A percentile compares a stretch with the other conserved stretches of the same genome.
Evolutionary conservation across 2,329 filamentous ascomycete genomes (phyloP).

Genomic region (Penicillium sp.): DNA sequence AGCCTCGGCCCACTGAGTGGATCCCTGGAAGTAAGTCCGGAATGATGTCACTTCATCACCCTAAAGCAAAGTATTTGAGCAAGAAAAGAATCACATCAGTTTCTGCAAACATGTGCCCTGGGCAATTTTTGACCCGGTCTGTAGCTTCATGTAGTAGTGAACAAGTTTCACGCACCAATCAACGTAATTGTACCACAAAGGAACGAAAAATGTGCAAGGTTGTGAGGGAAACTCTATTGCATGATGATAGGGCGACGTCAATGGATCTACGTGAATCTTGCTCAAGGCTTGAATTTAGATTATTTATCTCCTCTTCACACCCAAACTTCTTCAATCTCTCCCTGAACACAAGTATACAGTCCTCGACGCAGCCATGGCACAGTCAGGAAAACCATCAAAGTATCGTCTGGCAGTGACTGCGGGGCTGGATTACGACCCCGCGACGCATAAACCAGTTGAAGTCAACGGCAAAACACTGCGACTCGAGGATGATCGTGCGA

Average conservation of each 20-base stretch:
- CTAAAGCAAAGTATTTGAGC: neutral
- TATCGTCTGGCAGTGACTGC: constrained; percentile 83
- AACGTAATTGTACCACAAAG: neutral
- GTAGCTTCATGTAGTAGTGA: neutral
- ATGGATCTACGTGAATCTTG: constrained; percentile 1
- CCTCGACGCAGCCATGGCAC: neutral
- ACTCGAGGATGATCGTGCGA: constrained; percentile 67
- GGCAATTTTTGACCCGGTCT: neutral
- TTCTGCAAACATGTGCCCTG: neutral
- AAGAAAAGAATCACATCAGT: neutral
- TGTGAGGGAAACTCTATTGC: neutral
- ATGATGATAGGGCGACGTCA: constrained; percentile 17
- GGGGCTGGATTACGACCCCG: constrained; percentile 72
- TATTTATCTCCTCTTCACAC: neutral
- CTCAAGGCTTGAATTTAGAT: neutral
- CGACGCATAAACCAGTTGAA: constrained; percentile 71
- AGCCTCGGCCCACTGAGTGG: neutral
- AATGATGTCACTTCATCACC: constrained; percentile 23
- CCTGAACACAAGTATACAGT: neutral
- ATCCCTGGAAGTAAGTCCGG: neutral
- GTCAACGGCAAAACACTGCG: constrained; percentile 71
- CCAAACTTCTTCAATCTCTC: neutral
- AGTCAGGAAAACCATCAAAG: constrained; percentile 18
- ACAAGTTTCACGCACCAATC: neutral
- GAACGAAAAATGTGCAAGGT: neutral